Evolutionary conservation across 768 basidiomycete species (phyloP), one percentile per base, ranked within the genome.

Genomic region (Xanthoconium stramineum): DNA sequence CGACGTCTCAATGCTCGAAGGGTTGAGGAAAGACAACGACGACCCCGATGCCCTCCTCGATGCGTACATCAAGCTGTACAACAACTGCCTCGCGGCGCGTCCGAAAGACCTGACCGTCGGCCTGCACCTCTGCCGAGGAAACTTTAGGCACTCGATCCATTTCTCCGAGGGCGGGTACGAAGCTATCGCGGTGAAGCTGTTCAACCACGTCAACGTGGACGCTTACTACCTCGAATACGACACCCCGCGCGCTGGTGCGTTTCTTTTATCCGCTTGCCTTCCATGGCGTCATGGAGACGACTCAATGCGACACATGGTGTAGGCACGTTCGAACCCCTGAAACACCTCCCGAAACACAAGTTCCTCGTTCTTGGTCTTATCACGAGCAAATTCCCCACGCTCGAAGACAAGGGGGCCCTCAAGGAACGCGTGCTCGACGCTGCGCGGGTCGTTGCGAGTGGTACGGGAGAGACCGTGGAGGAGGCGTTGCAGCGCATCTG

Each of bases 41-140:
- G 84, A 91, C 69, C 79, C 83, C 17, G 83, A 81, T 50, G 79
- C 79, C 4, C 76, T 91, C 43, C 76, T 91, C 19, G 81, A 88
- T 55, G 81, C 82, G 69, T 88, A 74, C 57, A 75, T 78, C 62
- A 64, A 70, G 58, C 64, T 75, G 40, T 77, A 75, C 67, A 73
- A 72, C 57, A 68, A 68, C 38, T 70, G 73, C 57, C 61, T 80
- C n/a, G 59, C 69, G 49, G 66, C 61, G 35, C 72, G 71, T 44
- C 76, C 75, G 2, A 51, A 30, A 7, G 78, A 79, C 61, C 71
- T 80, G 72, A 72, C 56, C 3, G 67, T 73, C 20, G 73, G 78
- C 20, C 59, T 80, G 15, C 78, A 80, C 64, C 68, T 79, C 9
- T 80, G 78, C 58, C 72, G 78, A 12, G 78, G 78, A 17, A 64